Conservation (phyloP, 176 grass and related monocot species). For the Elymus sibiricus region DNA sequence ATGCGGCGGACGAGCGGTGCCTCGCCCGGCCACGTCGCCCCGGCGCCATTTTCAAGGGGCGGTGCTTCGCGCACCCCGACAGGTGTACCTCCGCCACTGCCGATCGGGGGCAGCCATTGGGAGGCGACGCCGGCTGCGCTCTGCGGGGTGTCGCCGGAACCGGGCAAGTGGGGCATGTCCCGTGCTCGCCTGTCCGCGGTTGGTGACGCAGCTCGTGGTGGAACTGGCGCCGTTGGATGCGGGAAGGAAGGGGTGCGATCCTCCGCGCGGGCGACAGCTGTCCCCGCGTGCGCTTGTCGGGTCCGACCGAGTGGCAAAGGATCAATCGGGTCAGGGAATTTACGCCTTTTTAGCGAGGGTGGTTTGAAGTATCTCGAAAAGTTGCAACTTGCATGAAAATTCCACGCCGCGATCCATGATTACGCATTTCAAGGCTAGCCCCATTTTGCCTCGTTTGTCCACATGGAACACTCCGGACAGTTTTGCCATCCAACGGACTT, state of each 20-base stretch:
- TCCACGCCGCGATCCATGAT: background rate
- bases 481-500: no score
- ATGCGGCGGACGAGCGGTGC: constrained; percentile 40
- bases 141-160: constrained; percentile 14
- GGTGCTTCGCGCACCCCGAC: constrained; percentile 48
- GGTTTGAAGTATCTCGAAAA: background rate
- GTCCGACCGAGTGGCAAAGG: background rate
- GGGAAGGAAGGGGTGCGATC: background rate
- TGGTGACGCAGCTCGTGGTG: background rate
- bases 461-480: no score
- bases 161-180: constrained; percentile 20
- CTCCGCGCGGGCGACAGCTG: background rate
- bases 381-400: background rate
- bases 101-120: constrained; percentile 16
- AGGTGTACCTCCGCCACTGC: constrained; percentile 24
- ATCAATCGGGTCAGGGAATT: background rate
- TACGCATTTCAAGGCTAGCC: no score
- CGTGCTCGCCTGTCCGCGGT: background rate
- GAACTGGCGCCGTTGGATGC: background rate
- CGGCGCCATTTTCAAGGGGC: constrained; percentile 26
- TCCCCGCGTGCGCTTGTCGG: background rate
- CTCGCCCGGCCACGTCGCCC: constrained; percentile 44
- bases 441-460: no score
- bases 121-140: background rate
- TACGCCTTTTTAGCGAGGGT: background rate